Evolutionary conservation across 176 grass and related monocot species (phyloP), one percentile per base, ranked within the genome.

Genomic region (Poa annua): DNA sequence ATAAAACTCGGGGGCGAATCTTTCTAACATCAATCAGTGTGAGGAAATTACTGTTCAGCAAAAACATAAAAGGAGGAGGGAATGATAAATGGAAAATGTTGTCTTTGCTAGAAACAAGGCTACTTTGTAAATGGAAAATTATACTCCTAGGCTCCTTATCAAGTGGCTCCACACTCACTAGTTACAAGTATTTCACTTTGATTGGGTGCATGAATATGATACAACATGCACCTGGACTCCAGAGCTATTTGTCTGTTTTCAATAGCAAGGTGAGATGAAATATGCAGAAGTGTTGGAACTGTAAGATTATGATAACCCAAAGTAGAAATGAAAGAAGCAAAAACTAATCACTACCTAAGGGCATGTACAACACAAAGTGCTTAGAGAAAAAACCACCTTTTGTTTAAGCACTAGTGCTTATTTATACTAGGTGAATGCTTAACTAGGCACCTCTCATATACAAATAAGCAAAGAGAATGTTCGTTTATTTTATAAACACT

Each of bases 121-220:
- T 52, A 38, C 3, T 36, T 51, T 21, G 17, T 48, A 17, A 1
- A 51, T 10, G 61, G 39, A 67, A 14, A 67, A 15, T 20, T 10
- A 52, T 34, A 52, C 13, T 52, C 35, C 29, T 52, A 49, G 20
- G 6, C 9, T 14, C 45, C 26, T 67, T 80, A 11, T 6, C 29
- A 66, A 53, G 62, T 38, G 60, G 45, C 34, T 80, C 19, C 26
- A 11, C 32, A 47, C 35, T 50, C 29, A 49, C 3, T 36, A 66
- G 61, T 66, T 50, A 48, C 19, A 65, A 49, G 19, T 17, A 57
- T 66, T 52, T 32, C 61, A 67, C 19, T 52, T 66, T n/a, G 26
- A 67, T 22, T 66, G 45, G 29, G 61, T 36, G 45, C 61, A 66
- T 36, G 26, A 66, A 22, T 66, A 61, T 51, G 45, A 80, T 80